These are phyloP conservation scores for Neurospora discreta DNA, from an alignment of 495 filamentous ascomycete species.

Conservation along the genomic window DNA sequence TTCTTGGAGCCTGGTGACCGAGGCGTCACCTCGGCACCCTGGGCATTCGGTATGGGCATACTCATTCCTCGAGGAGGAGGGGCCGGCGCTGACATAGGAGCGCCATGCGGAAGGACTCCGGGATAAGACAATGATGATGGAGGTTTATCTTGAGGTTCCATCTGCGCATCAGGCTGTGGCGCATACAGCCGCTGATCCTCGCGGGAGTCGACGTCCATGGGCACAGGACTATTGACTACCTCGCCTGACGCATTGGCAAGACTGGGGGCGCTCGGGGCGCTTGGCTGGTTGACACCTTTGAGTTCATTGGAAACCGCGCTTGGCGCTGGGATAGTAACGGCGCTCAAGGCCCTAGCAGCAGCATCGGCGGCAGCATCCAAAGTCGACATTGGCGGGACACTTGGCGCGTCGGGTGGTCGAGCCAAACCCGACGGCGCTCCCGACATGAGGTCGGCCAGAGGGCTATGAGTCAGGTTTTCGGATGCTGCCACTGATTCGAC, in stretches of 20 bases:
- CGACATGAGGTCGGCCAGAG: conserved; percentile 44
- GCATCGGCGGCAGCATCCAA: conserved; percentile 28
- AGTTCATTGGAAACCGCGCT: conserved; percentile 17
- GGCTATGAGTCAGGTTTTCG: conserved; percentile 43
- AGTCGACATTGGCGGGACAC: conserved; percentile 20
- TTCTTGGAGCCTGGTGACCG: conserved; percentile 61
- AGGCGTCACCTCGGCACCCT: conserved; percentile 32
- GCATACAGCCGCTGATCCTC: conserved; percentile 22
- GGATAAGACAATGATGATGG: conserved; percentile 34
- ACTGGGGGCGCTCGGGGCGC: conserved; percentile 25
- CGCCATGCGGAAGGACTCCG: conserved; percentile 24
- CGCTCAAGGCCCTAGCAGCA: conserved; percentile 16
- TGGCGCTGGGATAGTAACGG: conserved; percentile 25
- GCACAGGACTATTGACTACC: conserved; percentile 29
- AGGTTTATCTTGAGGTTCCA: conserved; percentile 33
- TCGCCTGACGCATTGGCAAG: conserved; percentile 23
- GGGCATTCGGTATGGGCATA: conserved; percentile 57
- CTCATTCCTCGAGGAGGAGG: conserved; percentile 58
- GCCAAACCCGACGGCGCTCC: conserved; percentile 40
- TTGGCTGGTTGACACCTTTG: conserved; percentile 32
- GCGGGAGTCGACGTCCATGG: conserved; percentile 34
- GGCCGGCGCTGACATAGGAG: conserved; percentile 28
- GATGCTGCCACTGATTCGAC: conserved; percentile 27
- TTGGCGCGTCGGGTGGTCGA: conserved; percentile 33
- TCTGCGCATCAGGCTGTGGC: conserved; percentile 32